Evolutionary conservation across 2,329 filamentous ascomycete species (phyloP), one percentile per base, ranked within the genome.

Genomic region (Botryotinia narcissicola): DNA sequence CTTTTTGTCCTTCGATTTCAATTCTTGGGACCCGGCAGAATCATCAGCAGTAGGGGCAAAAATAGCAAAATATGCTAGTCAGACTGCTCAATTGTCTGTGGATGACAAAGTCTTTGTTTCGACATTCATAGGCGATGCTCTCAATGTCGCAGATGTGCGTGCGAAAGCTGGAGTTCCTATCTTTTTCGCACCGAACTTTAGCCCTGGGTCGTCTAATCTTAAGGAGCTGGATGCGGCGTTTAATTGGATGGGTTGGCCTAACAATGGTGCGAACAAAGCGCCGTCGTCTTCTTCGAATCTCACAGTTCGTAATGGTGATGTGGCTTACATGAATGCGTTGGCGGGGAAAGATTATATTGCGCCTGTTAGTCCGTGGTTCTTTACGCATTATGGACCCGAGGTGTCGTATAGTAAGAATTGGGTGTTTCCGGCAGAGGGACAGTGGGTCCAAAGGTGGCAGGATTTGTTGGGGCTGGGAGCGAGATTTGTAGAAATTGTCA

Each of bases 101-200:
- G 71, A 77, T 67, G 48, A 71, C 0, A 80, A 83, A 35, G 76
- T 78, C 66, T 81, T 83, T 73, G 83, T 85, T 0, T 80, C 87
- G n/a, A 86, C 86, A 4, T 86, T 84, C 20, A 86, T 85, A 0
- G 87, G 87, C 69, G 85, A 87, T 79, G 86, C 85, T 0, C 74
- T 82, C 0, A 77, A 76, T 59, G 82, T 83, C 61, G 78, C 81
- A 18, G 75, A 75, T 1, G 84, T 87, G 76, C 83, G 83, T 73
- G 46, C 74, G 18, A 72, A 72, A 32, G 78, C 78, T 70, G 70
- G 72, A 70, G 73, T 40, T 66, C 75, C 20, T 73, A 77, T 71
- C 44, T 78, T 63, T 73, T 73, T 69, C 40, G 71, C 71, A 1
- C 71, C 71, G 7, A 73, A 73, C 12, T 73, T 61, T n/a, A 48